Conservation (phyloP, 2,329 filamentous ascomycete species). For the Delphinella strobiligena region DNA sequence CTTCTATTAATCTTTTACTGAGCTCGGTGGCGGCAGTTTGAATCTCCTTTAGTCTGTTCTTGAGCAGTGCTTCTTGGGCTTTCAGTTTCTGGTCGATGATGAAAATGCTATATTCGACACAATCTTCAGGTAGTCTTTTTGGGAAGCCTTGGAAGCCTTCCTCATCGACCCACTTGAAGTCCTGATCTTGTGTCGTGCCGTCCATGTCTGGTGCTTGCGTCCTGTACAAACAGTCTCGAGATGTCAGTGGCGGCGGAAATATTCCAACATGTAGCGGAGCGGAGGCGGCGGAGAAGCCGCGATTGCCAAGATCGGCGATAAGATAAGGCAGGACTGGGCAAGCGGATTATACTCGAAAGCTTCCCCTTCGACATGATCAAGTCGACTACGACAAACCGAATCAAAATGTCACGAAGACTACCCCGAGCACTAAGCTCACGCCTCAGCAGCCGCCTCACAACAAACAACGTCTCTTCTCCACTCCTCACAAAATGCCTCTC, state of each 20-base stretch:
- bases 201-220: no score
- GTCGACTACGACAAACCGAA: background rate
- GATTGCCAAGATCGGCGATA: background rate
- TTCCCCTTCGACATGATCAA: background rate
- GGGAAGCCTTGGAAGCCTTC: slow-evolving; percentile 51
- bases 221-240: no score
- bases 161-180: slow-evolving; percentile 53
- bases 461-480: background rate
- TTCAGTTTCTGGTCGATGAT: slow-evolving; percentile 46
- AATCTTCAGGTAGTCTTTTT: slow-evolving; percentile 65
- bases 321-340: no score
- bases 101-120: slow-evolving; percentile 74
- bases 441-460: background rate
- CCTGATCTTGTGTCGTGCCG: slow-evolving; percentile 41
- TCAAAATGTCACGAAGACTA: background rate
- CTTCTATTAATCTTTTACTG: slow-evolving; percentile 53
- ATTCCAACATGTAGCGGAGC: background rate
- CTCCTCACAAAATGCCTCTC: no score
- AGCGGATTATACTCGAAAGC: no score
- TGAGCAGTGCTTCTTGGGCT: slow-evolving; percentile 38
- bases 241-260: no score
- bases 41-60: slow-evolving; percentile 56
- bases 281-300: background rate
- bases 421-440: background rate
- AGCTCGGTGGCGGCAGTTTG: slow-evolving; percentile 56